Base-by-base conservation (phyloP, 495 filamentous ascomycete species). In the Usnea hakonensis region DNA sequence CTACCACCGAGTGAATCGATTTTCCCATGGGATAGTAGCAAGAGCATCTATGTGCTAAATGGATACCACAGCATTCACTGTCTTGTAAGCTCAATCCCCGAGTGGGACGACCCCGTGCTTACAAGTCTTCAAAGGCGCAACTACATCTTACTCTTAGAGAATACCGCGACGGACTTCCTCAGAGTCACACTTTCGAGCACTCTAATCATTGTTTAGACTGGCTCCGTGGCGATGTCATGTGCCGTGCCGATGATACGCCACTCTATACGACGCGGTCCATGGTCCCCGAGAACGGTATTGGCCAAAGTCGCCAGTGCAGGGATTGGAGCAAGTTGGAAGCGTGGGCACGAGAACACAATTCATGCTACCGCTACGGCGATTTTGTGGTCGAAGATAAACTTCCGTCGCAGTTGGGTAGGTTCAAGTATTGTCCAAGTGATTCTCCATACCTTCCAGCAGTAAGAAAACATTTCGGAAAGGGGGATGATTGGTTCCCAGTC, bases 241-340 rank as follows among this genome's bases (percentile, higher is more conserved):
- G 72, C 46, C 44, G 69, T 26, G 72, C 72, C 28, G 72, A 74
- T 54, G 71, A 73, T 55, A 72, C 70, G 26, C 68, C 68, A 9
- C 67, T 64, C n/a, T 61, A 63, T 9, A 65, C 56, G 23, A 59
- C 64, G 2, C 57, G 41, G n/a, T 36, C 40, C 17, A 37, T 63
- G 14, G 30, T 13, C 17, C 14, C n/a, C 9, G 40, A 44, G 46
- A 65, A 41, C 21, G 58, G 57, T 16, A 33, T 58, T 4, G 65
- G 50, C 46, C 71, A 73, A 54, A 32, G 53, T 2, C 66, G 67
- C 1, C 64, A 67, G 37, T 73, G 71, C 57, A 64, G 70, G 8
- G 56, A 43, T 56, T 73, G 70, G 66, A 55, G 63, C 41, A 60
- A 54, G 44, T 55, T 73, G 19, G 37, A 62, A 19, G 28, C 63